Percentiles rank a stretch among this genome's conserved stretches.
phyloP scores from a whole-genome alignment of 148 eudicot species.

The Fagopyrum tataricum region DNA sequence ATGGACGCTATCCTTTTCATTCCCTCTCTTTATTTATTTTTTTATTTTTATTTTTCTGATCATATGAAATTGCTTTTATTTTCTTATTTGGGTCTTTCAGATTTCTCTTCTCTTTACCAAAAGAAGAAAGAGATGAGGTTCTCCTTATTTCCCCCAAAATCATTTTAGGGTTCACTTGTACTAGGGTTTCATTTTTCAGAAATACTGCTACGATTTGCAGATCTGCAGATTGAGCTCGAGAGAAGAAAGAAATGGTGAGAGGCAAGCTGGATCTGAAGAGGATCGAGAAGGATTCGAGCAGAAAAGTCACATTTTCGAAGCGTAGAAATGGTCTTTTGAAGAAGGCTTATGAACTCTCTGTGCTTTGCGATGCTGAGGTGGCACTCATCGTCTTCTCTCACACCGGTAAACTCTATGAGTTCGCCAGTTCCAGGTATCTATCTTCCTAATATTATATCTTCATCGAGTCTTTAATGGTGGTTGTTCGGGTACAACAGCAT shows the following conservation, averaged over 20 bases:
- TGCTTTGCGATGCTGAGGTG: constrained; percentile 63
- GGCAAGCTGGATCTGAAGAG: constrained; percentile 69
- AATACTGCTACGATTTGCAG: background rate
- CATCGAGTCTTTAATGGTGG: too few species aligned
- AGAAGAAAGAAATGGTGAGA: constrained; percentile 45
- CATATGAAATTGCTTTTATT: background rate
- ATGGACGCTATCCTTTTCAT: constrained; percentile 15
- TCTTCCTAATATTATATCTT: too few species aligned
- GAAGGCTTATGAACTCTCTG: constrained; percentile 64
- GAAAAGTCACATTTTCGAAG: constrained; percentile 74
- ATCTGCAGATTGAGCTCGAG: background rate
- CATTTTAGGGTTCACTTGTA: background rate
- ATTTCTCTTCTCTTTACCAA: constrained; percentile 26
- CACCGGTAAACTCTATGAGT: constrained; percentile 51
- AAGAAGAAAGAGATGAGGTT: constrained; percentile 53
- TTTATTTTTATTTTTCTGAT: background rate
- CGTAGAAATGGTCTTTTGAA: constrained; percentile 65
- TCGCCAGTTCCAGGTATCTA: constrained; percentile 56
- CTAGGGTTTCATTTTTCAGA: background rate
- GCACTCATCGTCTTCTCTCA: constrained; percentile 61
- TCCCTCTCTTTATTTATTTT: background rate
- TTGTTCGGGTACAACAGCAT: too few species aligned
- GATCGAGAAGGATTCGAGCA: constrained; percentile 59
- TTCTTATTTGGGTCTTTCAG: constrained; percentile 26
- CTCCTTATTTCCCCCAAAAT: constrained; percentile 11